Percentiles rank a stretch among this genome's conserved stretches.
These are phyloP conservation scores for Perkinsus olseni DNA, from an alignment of 169 alveolate species.

Conservation along the genomic window DNA sequence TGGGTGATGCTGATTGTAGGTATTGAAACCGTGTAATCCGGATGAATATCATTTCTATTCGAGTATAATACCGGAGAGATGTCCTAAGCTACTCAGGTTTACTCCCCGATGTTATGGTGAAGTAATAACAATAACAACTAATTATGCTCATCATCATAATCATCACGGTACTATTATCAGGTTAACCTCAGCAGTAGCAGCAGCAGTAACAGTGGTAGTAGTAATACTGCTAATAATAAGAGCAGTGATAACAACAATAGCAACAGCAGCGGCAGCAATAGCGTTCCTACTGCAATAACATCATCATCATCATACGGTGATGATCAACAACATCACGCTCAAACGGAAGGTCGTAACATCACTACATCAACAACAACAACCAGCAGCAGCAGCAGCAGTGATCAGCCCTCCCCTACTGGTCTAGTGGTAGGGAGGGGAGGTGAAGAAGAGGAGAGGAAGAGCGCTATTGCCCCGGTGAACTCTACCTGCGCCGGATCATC, in stretches of 20 bases:
- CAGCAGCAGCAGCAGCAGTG: background rate
- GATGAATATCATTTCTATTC: background rate
- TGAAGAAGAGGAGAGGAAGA: too few relatives aligned
- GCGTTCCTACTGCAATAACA: too few relatives aligned
- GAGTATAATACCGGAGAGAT: background rate
- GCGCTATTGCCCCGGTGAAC: too few relatives aligned
- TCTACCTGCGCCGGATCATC: background rate
- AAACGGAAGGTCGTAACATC: too few relatives aligned
- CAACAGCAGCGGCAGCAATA: background rate
- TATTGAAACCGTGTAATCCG: background rate
- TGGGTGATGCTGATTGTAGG: background rate
- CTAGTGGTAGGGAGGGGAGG: too few relatives aligned
- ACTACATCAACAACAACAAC: background rate
- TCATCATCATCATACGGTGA: too few relatives aligned
- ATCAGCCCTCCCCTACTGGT: too few relatives aligned
- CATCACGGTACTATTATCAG: background rate
- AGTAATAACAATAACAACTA: background rate
- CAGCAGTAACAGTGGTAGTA: background rate
- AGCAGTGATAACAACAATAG: background rate
- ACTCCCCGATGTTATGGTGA: background rate
- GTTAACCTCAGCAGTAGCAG: background rate
- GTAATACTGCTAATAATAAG: background rate
- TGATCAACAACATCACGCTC: too few relatives aligned
- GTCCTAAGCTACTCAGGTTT: background rate
- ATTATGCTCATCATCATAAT: background rate